A percentile compares a stretch with the other conserved stretches of the same genome.
phyloP scores from a whole-genome alignment of 371 early-diverging fungal genomes.

The Dinochytrium kinnereticum region DNA sequence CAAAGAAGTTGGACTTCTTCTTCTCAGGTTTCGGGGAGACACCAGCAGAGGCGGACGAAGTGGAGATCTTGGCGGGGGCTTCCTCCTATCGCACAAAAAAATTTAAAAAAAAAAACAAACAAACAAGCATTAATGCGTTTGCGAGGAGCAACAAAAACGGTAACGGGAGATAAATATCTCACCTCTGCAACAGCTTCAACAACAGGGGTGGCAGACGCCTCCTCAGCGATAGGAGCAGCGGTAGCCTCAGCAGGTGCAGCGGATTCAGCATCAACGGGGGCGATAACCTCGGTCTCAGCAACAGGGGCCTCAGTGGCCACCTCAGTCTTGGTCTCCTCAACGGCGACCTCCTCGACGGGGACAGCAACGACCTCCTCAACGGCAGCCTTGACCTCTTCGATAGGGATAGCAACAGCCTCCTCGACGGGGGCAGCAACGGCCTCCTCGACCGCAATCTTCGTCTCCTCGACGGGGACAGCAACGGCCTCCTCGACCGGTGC shows the following conservation, averaged over 20 bases:
- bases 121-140: too few relatives aligned
- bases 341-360: constrained; percentile 41
- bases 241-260: neutral
- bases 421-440: neutral
- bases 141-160: too few relatives aligned
- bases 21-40: neutral
- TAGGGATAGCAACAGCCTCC: constrained; percentile 15
- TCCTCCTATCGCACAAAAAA: neutral
- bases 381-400: constrained; percentile 24
- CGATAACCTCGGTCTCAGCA: neutral
- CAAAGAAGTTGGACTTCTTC: neutral
- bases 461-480: constrained; percentile 44
- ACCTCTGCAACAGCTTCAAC: neutral
- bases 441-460: constrained; percentile 39
- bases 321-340: constrained; percentile 37
- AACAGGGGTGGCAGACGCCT: neutral
- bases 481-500: constrained; percentile 22
- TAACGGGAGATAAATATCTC: too few relatives aligned
- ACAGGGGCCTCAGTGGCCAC: neutral
- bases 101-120: too few relatives aligned
- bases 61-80: neutral
- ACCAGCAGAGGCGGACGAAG: too few relatives aligned
- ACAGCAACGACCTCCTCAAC: constrained; percentile 46
- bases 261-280: neutral
- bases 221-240: neutral